Base-by-base conservation (phyloP, 2,329 filamentous ascomycete genomes). In the Sphaerulina musiva region DNA sequence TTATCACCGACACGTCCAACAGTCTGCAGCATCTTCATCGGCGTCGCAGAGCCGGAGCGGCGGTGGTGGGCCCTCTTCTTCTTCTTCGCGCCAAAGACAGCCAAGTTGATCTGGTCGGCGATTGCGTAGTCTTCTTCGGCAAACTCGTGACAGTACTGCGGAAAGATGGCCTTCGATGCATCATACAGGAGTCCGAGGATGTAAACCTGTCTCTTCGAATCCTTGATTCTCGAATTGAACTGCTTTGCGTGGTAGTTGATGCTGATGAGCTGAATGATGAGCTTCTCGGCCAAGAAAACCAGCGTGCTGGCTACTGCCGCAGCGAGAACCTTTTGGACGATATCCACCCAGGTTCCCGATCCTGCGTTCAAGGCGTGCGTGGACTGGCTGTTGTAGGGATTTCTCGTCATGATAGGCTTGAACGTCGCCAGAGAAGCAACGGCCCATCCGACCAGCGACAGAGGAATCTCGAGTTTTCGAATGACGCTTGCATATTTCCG, bases 61-160 rank as follows among this genome's bases (percentile, higher is more conserved):
- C 69, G 72, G 67, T 77, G 75, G 14, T 49, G 41, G 74, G 77
- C 63, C 47, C 54, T 40, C 51, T 48, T 57, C 48, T 55, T 53
- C 23, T 76, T 78, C 55, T 80, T 82, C 57, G 78, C 80, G 12
- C 78, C 75, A 14, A 89, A 75, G 60, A 82, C 54, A 11, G 61
- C 78, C 44, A 89, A 75, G 65, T 90, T 70, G 42, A 78, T 62
- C 20, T 73, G 87, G 72, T 95, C 90, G 66, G 87, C 88, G 68
- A 98, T 96, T 65, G 89, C 78, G 68, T 91, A 87, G 71, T 98
- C 93, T 69, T 97, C 93, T 23, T 96, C 88, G 14, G 80, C 78
- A 64, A 98, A 97, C 65, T 97, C 92, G 23, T 77, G 79, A 72
- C 90, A 95, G 74, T 95, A 95, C 73, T 90, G 86, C 26, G 93